phyloP scores from a whole-genome alignment of 345 rosid species.

The Eucalyptus grandis region DNA sequence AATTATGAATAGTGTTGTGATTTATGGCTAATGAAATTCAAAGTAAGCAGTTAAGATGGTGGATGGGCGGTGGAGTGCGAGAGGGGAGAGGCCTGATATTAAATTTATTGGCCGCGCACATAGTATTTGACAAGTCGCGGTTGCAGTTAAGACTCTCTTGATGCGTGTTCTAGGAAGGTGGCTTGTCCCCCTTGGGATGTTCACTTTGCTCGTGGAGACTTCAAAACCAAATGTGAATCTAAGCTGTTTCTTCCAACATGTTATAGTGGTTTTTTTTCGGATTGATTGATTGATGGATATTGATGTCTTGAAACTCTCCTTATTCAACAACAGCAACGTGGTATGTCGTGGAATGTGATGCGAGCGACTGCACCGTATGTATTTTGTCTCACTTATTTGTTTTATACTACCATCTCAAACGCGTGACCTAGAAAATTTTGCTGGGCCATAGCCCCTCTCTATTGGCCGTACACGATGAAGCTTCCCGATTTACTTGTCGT shows the following conservation, averaged over 20 bases:
- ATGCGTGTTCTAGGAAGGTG: neutral
- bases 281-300: neutral
- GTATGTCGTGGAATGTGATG: neutral
- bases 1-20: neutral
- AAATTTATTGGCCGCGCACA: neutral
- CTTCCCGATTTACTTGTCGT: neutral
- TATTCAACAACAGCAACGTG: neutral
- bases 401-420: neutral
- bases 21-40: neutral
- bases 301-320: neutral
- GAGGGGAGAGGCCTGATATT: neutral
- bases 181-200: neutral
- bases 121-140: neutral
- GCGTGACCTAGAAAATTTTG: neutral
- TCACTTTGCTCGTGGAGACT: neutral
- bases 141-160: neutral
- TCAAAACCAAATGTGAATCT: neutral
- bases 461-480: neutral
- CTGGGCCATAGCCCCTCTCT: neutral
- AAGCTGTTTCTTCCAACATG: neutral
- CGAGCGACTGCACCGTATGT: neutral
- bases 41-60: neutral
- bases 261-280: neutral
- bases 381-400: neutral
- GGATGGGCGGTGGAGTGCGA: neutral